Conservation (phyloP, 2,329 filamentous ascomycete genomes). For the Nemania serpens region DNA sequence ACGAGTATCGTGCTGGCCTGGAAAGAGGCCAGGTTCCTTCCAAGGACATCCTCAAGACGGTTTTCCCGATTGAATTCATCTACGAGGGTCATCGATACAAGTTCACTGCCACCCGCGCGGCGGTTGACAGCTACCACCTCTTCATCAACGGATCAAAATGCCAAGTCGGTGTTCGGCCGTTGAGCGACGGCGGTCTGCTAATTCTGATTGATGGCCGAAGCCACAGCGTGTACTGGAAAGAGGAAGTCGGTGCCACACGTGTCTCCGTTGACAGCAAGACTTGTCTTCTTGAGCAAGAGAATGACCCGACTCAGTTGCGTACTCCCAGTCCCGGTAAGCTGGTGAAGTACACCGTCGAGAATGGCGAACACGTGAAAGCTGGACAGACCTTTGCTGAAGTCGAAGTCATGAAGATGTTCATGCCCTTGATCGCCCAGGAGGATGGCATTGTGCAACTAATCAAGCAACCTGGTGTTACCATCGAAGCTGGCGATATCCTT, state of each 20-base stretch:
- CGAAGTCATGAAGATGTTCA: constrained; percentile 99
- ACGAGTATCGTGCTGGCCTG: constrained; percentile 83
- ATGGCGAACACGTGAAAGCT: constrained; percentile 88
- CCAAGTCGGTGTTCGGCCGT: constrained; percentile 86
- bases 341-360: constrained; percentile 96
- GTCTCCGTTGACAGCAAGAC: constrained; percentile 98
- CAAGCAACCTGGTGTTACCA: constrained; percentile 97
- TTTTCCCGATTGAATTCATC: constrained; percentile 98
- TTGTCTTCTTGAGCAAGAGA: constrained; percentile 96
- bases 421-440: constrained; percentile 93
- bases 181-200: constrained; percentile 91
- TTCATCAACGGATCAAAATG: constrained; percentile 99
- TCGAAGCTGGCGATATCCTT: constrained; percentile 98
- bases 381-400: constrained; percentile 95
- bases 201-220: constrained; percentile 89
- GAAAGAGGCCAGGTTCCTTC: constrained; percentile 97
- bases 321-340: constrained; percentile 96
- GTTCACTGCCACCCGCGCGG: constrained; percentile 94
- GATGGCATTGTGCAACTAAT: constrained; percentile 97
- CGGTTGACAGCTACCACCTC: constrained; percentile 90
- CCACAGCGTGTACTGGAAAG: constrained; percentile 99
- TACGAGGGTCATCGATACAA: constrained; percentile 97
- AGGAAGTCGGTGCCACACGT: constrained; percentile 94
- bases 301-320: constrained; percentile 95
- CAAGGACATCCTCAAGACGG: constrained; percentile 96